A percentile compares a stretch with the other conserved stretches of the same genome.
Evolutionary conservation across 352 stramenopile species (phyloP).

Genomic region (Blastocystis sp.): DNA sequence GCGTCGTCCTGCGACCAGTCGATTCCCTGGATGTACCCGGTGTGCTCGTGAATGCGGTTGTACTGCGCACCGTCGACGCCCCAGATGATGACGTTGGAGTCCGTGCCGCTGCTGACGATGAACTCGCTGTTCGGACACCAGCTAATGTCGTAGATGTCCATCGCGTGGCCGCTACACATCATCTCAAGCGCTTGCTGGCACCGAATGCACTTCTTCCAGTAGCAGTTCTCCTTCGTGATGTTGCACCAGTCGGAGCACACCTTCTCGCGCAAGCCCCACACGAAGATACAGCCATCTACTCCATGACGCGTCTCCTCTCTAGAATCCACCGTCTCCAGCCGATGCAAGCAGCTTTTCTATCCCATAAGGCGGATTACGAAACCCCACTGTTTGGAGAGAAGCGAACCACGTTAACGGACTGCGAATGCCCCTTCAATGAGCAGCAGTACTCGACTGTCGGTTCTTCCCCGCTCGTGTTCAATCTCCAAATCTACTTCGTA

Average conservation of each 20-base stretch:
- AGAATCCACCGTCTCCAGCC: conserved; percentile 19
- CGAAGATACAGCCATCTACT: conserved; percentile 62
- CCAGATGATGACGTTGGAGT: conserved; percentile 64
- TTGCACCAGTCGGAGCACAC: conserved; percentile 52
- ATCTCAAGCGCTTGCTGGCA: background rate
- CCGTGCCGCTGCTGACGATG: conserved; percentile 51
- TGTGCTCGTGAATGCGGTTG: conserved; percentile 45
- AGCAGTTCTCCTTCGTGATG: conserved; percentile 66
- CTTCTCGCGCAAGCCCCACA: conserved; percentile 24
- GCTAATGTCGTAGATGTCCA: conserved; percentile 65
- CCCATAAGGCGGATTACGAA: background rate
- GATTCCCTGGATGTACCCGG: conserved; percentile 55
- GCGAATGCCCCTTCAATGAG: conserved; percentile 33
- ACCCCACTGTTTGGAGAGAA: conserved; percentile 38
- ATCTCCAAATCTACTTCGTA: conserved; percentile 47
- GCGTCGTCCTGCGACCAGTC: conserved; percentile 51
- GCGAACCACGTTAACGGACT: conserved; percentile 65
- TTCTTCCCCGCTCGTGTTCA: conserved; percentile 60
- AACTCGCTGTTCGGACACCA: conserved; percentile 59
- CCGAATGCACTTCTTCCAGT: conserved; percentile 52
- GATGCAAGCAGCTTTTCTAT: conserved; percentile 49
- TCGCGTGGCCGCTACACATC: conserved; percentile 37
- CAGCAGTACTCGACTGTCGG: conserved; percentile 51
- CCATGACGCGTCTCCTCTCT: background rate
- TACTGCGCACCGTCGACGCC: conserved; percentile 53